These are phyloP conservation scores for Raphanus raphanistrum DNA, from an alignment of 345 rosid genomes.

Conservation along the genomic window DNA sequence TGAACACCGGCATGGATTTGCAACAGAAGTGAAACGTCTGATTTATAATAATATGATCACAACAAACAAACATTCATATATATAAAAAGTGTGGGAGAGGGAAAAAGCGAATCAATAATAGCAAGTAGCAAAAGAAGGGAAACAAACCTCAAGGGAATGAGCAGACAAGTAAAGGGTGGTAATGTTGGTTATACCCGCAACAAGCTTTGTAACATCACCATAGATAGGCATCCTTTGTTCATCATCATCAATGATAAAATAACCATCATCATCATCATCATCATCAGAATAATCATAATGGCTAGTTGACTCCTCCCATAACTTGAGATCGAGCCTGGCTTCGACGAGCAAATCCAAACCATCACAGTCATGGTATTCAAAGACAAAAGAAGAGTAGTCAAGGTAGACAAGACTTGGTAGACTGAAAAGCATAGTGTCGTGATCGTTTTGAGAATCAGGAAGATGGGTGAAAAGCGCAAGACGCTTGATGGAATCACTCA, in stretches of 20 bases:
- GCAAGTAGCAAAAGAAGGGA: not conserved
- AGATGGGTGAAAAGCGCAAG: not conserved
- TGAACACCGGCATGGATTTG: not conserved
- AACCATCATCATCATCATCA: not conserved
- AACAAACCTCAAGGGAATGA: not conserved
- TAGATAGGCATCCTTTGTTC: not conserved
- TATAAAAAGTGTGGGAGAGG: not conserved
- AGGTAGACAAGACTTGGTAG: not conserved
- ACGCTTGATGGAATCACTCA: not conserved
- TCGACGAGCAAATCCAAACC: not conserved
- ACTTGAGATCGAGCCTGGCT: not conserved
- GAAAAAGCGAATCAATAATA: not conserved
- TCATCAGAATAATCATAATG: not conserved
- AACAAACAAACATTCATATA: not conserved
- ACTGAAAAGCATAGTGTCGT: not conserved
- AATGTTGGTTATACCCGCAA: not conserved
- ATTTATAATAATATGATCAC: not conserved
- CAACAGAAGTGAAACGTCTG: not conserved
- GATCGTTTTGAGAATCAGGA: not conserved
- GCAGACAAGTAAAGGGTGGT: not conserved
- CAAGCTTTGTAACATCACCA: not conserved
- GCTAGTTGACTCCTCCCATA: not conserved
- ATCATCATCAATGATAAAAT: not conserved
- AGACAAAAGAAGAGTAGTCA: not conserved
- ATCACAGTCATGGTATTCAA: not conserved